Evolutionary conservation across 805 yeast genomes (phyloP).

Genomic region (Candida piceae): DNA sequence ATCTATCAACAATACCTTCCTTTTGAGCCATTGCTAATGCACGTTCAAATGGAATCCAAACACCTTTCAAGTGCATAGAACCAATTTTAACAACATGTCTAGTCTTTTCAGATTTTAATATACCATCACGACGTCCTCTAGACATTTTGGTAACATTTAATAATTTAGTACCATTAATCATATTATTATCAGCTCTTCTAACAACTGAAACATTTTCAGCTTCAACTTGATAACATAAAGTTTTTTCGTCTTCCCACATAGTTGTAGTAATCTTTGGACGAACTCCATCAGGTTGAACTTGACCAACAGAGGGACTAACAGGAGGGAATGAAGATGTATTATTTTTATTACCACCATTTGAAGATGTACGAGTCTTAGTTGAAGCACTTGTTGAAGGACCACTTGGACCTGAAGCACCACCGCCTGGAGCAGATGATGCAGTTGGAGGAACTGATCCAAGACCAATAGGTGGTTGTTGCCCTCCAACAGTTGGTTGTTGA

Average conservation of each 20-base stretch:
- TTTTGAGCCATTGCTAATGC: slow-evolving; percentile 62
- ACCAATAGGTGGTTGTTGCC: background rate
- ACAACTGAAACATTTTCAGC: slow-evolving; percentile 61
- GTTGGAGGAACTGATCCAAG: background rate
- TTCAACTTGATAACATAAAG: slow-evolving; percentile 64
- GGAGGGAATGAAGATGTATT: slow-evolving; percentile 17
- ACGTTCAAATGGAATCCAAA: slow-evolving; percentile 67
- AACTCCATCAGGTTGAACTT: slow-evolving; percentile 36
- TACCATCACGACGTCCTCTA: slow-evolving; percentile 67
- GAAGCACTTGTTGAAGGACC: background rate
- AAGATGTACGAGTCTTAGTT: slow-evolving; percentile 1
- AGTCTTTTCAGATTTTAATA: slow-evolving; percentile 56
- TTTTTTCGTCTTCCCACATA: slow-evolving; percentile 69
- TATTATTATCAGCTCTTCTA: slow-evolving; percentile 62
- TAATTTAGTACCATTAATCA: slow-evolving; percentile 65
- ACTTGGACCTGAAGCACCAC: background rate
- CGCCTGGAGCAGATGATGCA: background rate
- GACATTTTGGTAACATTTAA: slow-evolving; percentile 68
- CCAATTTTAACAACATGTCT: slow-evolving; percentile 66
- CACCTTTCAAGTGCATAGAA: slow-evolving; percentile 68
- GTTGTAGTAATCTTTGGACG: slow-evolving; percentile 63
- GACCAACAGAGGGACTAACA: slow-evolving; percentile 31
- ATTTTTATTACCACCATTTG: slow-evolving; percentile 5
- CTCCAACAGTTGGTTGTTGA: slow-evolving; percentile 9
- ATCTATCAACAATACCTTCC: slow-evolving; percentile 52